Evolutionary conservation across 1,284 basidiomycete species (phyloP).

Genomic region (Tilletia setariae): DNA sequence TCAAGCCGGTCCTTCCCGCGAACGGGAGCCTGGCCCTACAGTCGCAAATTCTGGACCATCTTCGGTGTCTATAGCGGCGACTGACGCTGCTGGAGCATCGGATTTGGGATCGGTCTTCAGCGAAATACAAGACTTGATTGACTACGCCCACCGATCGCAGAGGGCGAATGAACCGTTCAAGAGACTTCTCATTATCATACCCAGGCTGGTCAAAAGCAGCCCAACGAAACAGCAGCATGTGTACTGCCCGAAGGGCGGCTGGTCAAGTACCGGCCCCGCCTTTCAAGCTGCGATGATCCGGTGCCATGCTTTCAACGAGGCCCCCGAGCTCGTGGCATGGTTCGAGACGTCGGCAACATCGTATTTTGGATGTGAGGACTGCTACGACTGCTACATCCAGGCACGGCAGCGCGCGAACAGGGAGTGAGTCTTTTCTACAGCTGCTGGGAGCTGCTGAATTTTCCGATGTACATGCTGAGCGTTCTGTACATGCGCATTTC

Average conservation of each 20-base stretch:
- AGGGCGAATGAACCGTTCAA: background rate
- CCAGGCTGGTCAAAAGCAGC: background rate
- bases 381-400: slow-evolving; percentile 39
- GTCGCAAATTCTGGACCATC: no score
- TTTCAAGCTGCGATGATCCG: slow-evolving; percentile 44
- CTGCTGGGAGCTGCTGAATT: no score
- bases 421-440: slow-evolving; percentile 3
- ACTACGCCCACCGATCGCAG: background rate
- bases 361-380: slow-evolving; percentile 37
- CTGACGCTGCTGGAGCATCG: no score
- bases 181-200: background rate
- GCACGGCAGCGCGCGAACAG: slow-evolving; percentile 28
- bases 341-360: slow-evolving; percentile 22
- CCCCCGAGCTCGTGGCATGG: slow-evolving; percentile 33
- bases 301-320: slow-evolving; percentile 33
- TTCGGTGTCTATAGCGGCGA: no score
- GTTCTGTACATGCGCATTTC: slow-evolving; percentile 13
- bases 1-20: no score
- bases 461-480: background rate
- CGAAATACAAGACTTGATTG: background rate
- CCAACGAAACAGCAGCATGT: background rate
- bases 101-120: no score
- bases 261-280: background rate
- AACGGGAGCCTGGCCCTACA: no score
- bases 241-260: background rate